phyloP scores from a whole-genome alignment of 2,329 filamentous ascomycete genomes.

The Fusarium brevicatenulatum region DNA sequence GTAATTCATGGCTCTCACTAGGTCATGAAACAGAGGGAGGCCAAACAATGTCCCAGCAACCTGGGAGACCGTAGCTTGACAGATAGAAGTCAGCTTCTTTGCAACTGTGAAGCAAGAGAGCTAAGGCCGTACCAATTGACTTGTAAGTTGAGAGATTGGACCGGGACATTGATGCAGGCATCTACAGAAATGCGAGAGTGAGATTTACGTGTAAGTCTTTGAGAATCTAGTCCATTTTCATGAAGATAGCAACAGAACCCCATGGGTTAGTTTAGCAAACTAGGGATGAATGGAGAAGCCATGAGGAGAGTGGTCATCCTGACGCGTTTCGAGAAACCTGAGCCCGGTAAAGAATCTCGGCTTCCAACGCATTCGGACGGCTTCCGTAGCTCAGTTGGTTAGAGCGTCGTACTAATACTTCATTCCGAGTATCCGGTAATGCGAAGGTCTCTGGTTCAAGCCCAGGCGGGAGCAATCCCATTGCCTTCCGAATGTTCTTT shows the following conservation, averaged over 20 bases:
- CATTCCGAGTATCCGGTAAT: background rate
- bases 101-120: background rate
- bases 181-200: background rate
- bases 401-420: constrained; percentile 1
- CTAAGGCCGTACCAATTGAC: accelerated
- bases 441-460: background rate
- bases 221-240: background rate
- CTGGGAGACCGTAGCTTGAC: background rate
- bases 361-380: background rate
- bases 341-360: accelerated
- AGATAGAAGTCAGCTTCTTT: background rate
- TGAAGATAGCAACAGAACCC: background rate
- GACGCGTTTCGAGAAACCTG: background rate
- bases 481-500: background rate
- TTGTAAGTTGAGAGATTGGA: background rate
- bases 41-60: accelerated
- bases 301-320: accelerated
- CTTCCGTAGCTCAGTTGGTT: constrained; percentile 5
- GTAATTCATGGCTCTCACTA: background rate
- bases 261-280: background rate
- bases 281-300: background rate
- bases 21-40: background rate
- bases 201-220: background rate
- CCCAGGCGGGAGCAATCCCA: constrained; percentile 1
- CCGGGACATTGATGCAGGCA: background rate